Evolutionary conservation across 306 rosid species (phyloP), one percentile per base, ranked within the genome.

Genomic region (Fragaria nilgerrensis): DNA sequence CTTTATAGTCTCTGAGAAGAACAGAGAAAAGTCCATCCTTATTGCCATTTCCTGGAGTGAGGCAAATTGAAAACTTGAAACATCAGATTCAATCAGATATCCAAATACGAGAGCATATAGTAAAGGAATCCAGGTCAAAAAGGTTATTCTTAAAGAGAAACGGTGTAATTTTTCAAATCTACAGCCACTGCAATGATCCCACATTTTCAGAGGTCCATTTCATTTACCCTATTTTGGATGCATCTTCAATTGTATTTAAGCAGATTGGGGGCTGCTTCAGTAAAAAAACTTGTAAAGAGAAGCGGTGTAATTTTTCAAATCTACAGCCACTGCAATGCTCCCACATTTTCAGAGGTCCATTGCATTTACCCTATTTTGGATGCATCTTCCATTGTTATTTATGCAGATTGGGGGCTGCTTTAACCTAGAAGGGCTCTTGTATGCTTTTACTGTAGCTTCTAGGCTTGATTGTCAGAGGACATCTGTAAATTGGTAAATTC

Each of bases 11-110:
- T 89, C 98, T 85, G n/a, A 94, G 87, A 83, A 94, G 89, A 75
- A 94, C 85, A 62, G 96, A 94, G 83, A 86, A 94, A 78, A 94
- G 96, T 39, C 97, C 98, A 81, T 92, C 97, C 87, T 94, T 94
- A 82, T 94, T 94, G 72, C 98, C 96, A 78, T 90, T 94, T 74
- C 98, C 98, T 94, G 81, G 47, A 75, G 62, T 53, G 82, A 70
- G 8, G 78, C 19, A 11, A 23, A 68, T 66, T 41, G 22, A 62
- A 77, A 64, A 67, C 20, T 53, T 34, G 29, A 53, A 53, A 39
- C 44, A 49, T 59, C 50, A 48, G 55, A 29, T 15, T 44, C 23
- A 65, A 49, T 22, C 41, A 44, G 44, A 64, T 39, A 56, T 48
- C 39, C 13, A 59, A 29, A 27, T 3, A 19, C 11, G 37, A 67